Conservation (phyloP, 2,329 filamentous ascomycete genomes). For the Sporothrix globosa region DNA sequence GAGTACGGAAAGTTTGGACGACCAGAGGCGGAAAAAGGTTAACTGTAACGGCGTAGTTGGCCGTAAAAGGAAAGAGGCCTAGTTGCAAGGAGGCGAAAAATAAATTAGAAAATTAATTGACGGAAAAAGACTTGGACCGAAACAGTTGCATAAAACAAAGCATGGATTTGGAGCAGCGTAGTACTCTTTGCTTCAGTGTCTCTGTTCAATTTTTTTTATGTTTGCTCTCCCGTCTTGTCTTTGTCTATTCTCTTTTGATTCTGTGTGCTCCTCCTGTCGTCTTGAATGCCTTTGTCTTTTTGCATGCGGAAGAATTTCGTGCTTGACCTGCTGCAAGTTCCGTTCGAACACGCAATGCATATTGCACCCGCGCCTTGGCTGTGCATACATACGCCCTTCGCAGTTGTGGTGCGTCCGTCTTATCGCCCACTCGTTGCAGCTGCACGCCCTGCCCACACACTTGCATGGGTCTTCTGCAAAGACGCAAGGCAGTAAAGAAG, state of each 20-base stretch:
- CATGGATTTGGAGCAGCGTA: neutral
- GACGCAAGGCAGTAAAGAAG: neutral
- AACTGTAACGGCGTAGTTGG: no score
- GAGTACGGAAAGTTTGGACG: neutral
- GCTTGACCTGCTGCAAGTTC: no score
- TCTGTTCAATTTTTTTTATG: no score
- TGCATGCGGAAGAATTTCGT: neutral
- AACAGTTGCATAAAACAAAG: neutral
- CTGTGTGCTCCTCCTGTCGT: neutral
- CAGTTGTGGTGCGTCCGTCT: slow-evolving; percentile 9
- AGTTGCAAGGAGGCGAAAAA: neutral
- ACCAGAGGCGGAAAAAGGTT: no score
- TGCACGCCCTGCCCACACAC: slow-evolving; percentile 3
- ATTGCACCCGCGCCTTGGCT: neutral
- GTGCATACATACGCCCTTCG: slow-evolving; percentile 23
- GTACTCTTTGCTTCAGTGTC: neutral
- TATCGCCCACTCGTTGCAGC: neutral
- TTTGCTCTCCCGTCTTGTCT: neutral
- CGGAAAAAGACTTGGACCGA: neutral
- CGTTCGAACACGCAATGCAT: no score
- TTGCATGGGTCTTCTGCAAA: neutral
- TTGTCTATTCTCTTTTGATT: neutral
- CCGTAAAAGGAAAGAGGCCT: no score
- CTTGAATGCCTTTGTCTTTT: neutral
- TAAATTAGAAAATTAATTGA: neutral